Percentiles rank a stretch among this genome's conserved stretches.
Evolutionary conservation across 352 stramenopile genomes (phyloP).

Genomic region (Pythium apleroticum): DNA sequence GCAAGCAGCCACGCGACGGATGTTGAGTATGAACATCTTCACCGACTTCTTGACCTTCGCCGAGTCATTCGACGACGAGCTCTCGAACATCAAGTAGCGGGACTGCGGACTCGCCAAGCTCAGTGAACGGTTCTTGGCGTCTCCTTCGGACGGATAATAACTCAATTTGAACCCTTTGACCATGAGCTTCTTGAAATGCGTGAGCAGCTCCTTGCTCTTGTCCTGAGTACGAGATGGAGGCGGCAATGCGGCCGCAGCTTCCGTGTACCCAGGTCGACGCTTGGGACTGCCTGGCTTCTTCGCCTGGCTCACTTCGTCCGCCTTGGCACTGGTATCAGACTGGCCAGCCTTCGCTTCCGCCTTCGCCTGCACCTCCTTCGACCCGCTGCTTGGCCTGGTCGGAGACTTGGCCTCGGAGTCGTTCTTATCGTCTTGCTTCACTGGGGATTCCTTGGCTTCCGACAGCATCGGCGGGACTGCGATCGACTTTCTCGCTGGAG

Average conservation of each 20-base stretch:
- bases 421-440: background rate
- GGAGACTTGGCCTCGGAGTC: conserved; percentile 1
- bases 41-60: conserved; percentile 49
- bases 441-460: conserved; percentile 11
- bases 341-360: background rate
- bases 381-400: background rate
- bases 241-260: background rate
- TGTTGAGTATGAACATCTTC: conserved; percentile 57
- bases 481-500: conserved; percentile 2
- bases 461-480: background rate
- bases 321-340: background rate
- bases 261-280: background rate
- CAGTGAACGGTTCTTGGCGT: conserved; percentile 49
- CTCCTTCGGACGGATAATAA: conserved; percentile 48
- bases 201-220: conserved; percentile 59
- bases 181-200: conserved; percentile 76
- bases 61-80: conserved; percentile 17
- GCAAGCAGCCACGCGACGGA: conserved; percentile 41
- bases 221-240: conserved; percentile 27
- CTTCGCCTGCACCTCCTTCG: background rate
- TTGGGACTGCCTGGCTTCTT: conserved; percentile 14
- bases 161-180: conserved; percentile 64
- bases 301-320: conserved; percentile 1
- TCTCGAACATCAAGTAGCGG: conserved; percentile 60
- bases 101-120: conserved; percentile 38